phyloP scores from a whole-genome alignment of 345 rosid genomes.

The Aegle marmelos region DNA sequence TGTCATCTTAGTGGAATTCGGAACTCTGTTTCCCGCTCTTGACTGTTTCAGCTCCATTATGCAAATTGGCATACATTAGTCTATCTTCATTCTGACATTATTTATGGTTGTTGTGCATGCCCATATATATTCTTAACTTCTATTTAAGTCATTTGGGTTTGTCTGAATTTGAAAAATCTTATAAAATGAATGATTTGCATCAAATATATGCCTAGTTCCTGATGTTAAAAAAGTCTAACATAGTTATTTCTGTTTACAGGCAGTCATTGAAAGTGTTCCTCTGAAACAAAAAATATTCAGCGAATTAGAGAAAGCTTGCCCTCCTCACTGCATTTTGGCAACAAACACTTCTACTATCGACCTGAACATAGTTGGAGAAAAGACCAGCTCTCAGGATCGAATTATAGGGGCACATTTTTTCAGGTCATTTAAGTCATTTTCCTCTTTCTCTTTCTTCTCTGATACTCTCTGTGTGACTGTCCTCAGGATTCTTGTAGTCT shows the following conservation, averaged over 20 bases:
- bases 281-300: constrained; percentile 86
- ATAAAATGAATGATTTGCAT: not conserved
- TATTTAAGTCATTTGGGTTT: not conserved
- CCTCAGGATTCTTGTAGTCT: not conserved
- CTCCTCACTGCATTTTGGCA: constrained; percentile 88
- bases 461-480: not conserved
- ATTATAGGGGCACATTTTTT: constrained; percentile 96
- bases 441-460: not conserved
- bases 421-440: constrained; percentile 45
- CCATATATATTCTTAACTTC: constrained; percentile 3
- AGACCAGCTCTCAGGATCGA: constrained; percentile 72
- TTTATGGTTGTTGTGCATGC: not conserved
- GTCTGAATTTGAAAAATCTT: constrained; percentile 6
- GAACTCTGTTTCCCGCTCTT: not conserved
- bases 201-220: not conserved
- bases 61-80: not conserved
- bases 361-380: constrained; percentile 72
- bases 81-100: not conserved
- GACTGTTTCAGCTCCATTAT: not conserved
- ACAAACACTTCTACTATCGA: constrained; percentile 88
- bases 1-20: not conserved
- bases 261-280: constrained; percentile 77
- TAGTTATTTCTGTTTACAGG: constrained; percentile 51
- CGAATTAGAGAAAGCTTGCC: constrained; percentile 78
- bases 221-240: not conserved